Base-by-base conservation (phyloP, 495 filamentous ascomycete species). In the Penicilliopsis zonata region DNA sequence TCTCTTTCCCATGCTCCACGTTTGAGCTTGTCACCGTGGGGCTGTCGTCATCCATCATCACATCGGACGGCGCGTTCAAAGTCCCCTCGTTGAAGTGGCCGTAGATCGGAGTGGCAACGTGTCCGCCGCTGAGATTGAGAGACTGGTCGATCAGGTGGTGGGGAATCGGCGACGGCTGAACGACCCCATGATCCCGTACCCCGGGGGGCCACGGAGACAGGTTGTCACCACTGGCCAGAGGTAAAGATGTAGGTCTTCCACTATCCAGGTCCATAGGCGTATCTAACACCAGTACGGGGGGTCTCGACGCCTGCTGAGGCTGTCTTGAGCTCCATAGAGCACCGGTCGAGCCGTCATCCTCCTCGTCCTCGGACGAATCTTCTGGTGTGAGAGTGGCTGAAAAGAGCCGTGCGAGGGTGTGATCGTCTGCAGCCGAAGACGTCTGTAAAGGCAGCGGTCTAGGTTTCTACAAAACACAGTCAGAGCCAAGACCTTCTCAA, bases 121-220 rank as follows among this genome's bases (percentile, higher is more conserved):
- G 57, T 42, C 44, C 57, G 36, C 42, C 44, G 30, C 29, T 52
- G 31, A 52, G 48, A 17, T 35, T 52, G 30, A 49, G 43, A 2
- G 40, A 61, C 26, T 52, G 47, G 34, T 47, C 36, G 36, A 61
- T 24, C 22, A 60, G 31, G 28, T 34, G 51, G 38, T 44, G 38
- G 34, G 46, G 45, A 26, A 74, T 72, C 5, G 72, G 70, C 3
- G 72, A 73, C 14, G 66, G 68, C 42, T 72, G 65, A 27, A 61
- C 55, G 34, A 57, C 57, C 17, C 45, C 43, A 7, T 52, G 35
- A 2, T 35, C 40, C 22, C 56, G 49, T 18, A 41, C 30, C 28
- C 43, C 45, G 16, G 41, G 37, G 7, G 41, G 28, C 18, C 47
- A 58, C 5, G 53, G 52, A 5, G 55, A 55, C 18, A 59, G 39